Evolutionary conservation across 139 green algal genomes (phyloP).

Genomic region (Picochlorum sp.): DNA sequence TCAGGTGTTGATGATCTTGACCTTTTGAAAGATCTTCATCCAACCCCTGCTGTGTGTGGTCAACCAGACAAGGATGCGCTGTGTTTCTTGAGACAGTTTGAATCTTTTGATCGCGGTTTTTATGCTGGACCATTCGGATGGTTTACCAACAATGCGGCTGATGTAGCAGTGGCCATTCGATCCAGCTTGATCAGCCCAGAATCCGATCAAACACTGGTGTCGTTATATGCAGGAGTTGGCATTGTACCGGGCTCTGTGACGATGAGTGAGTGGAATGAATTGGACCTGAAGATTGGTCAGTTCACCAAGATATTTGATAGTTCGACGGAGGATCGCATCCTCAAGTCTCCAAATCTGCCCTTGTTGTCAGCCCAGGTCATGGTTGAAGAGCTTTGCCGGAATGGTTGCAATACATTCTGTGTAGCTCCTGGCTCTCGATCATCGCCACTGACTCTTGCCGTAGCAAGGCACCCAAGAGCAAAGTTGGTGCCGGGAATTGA

Average conservation of each 20-base stretch:
- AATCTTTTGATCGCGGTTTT: conserved; percentile 92
- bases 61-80: conserved; percentile 34
- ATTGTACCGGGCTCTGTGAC: conserved; percentile 78
- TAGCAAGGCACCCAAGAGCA: conserved; percentile 68
- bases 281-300: conserved; percentile 80
- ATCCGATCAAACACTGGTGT: conserved; percentile 22
- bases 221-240: conserved; percentile 90
- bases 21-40: conserved; percentile 70
- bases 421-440: conserved; percentile 89
- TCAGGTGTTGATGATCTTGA: conserved; percentile 7
- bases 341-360: conserved; percentile 60
- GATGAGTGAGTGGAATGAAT: conserved; percentile 83
- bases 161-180: conserved; percentile 97
- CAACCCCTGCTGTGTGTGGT: conserved; percentile 89
- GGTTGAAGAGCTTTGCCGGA: conserved; percentile 83
- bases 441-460: conserved; percentile 79
- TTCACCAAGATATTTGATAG: conserved; percentile 26
- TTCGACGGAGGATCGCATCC: conserved; percentile 42
- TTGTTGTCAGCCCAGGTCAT: conserved; percentile 57
- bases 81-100: conserved; percentile 36
- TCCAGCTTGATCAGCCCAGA: conserved; percentile 67
- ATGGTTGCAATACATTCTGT: conserved; percentile 78
- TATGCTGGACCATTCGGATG: conserved; percentile 95
- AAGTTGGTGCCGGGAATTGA: conserved; percentile 81
- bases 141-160: conserved; percentile 63